phyloP scores from a whole-genome alignment of 306 rosid genomes.

The Rosa lucieae region DNA sequence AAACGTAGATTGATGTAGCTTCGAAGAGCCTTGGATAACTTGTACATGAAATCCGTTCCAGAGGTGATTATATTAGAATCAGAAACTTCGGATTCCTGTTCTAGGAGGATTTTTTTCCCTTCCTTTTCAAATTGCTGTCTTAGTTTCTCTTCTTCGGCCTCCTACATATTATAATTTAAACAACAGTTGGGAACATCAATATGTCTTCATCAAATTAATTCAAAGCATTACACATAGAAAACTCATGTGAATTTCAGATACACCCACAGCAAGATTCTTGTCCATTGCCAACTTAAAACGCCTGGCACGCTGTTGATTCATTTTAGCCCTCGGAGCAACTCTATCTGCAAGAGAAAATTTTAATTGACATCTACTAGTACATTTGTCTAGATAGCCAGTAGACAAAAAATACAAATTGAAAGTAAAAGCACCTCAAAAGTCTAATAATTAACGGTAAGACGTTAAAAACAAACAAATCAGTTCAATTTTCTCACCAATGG shows the following conservation, averaged over 20 bases:
- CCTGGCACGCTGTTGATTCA: constrained; percentile 54
- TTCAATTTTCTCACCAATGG: constrained; percentile 14
- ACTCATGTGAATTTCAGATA: not conserved
- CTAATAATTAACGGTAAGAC: not conserved
- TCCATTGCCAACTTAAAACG: constrained; percentile 45
- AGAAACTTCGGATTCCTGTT: constrained; percentile 32
- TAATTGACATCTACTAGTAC: not conserved
- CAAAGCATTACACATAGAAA: not conserved
- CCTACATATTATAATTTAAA: constrained; percentile 23
- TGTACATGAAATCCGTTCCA: too few species aligned
- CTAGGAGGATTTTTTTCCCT: constrained; percentile 46
- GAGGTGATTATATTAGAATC: constrained; percentile 53
- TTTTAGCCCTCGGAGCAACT: too few species aligned
- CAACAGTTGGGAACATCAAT: not conserved
- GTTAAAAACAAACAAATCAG: not conserved
- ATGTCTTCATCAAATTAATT: not conserved
- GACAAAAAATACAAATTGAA: too few species aligned
- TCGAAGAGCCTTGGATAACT: too few species aligned
- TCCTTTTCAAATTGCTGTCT: constrained; percentile 42
- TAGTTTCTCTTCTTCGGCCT: constrained; percentile 40
- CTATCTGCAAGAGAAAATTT: constrained; percentile 37
- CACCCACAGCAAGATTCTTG: constrained; percentile 28
- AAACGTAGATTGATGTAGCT: too few species aligned
- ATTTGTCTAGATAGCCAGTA: too few species aligned
- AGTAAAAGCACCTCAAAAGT: too few species aligned